phyloP scores from a whole-genome alignment of 169 alveolate species.

The Pseudocohnilembus persalinus region DNA sequence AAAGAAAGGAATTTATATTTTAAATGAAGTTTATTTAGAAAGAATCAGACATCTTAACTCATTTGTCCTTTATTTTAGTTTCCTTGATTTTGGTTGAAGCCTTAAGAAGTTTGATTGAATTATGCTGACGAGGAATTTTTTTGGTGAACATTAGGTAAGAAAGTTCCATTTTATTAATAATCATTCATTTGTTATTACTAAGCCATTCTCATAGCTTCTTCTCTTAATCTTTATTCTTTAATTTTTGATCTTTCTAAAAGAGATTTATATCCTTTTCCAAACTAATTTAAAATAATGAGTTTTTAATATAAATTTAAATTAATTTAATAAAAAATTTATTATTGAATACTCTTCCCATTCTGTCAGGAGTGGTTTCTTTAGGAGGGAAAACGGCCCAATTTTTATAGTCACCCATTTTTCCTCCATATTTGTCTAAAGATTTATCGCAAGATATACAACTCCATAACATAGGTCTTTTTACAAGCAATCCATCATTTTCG shows the following conservation, averaged over 20 bases:
- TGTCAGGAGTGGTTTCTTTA: slow-evolving; percentile 49
- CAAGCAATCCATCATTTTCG: slow-evolving; percentile 47
- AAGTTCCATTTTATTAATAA: no score
- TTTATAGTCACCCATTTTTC: slow-evolving; percentile 38
- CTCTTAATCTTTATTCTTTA: slow-evolving; percentile 15
- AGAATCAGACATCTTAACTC: no score
- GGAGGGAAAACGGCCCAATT: slow-evolving; percentile 53
- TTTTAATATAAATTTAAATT: neutral
- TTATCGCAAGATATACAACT: slow-evolving; percentile 53
- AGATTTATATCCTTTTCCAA: slow-evolving; percentile 26
- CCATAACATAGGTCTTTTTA: slow-evolving; percentile 34
- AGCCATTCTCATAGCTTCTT: no score
- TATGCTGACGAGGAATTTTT: no score
- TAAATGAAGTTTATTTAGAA: no score
- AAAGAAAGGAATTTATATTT: no score
- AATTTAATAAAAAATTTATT: neutral
- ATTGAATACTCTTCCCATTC: slow-evolving; percentile 48
- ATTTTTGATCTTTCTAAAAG: slow-evolving; percentile 18
- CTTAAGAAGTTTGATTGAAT: no score
- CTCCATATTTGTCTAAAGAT: slow-evolving; percentile 33
- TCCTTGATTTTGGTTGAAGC: no score
- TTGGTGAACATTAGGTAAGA: no score
- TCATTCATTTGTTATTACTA: no score
- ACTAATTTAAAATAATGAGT: slow-evolving; percentile 13
- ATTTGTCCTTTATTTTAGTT: no score